Evolutionary conservation across 305 asterid genomes (phyloP).

Genomic region (Nicotiana rustica): DNA sequence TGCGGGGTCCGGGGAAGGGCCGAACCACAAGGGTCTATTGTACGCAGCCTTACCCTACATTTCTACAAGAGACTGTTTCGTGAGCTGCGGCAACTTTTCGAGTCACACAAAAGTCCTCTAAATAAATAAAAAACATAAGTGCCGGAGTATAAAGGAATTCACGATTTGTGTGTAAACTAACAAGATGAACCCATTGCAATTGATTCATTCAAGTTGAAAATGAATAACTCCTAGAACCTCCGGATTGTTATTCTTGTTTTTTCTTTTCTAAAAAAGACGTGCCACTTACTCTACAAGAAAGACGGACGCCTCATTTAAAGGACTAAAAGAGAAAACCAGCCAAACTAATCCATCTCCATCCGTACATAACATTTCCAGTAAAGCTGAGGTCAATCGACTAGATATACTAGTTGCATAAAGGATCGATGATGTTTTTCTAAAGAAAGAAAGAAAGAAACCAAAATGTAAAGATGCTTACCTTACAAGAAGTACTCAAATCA

Average conservation of each 20-base stretch:
- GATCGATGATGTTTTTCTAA: not conserved
- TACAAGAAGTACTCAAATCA: slow-evolving; percentile 72
- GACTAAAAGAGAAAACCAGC: too few species aligned
- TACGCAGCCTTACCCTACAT: too few species aligned
- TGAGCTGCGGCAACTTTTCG: not conserved
- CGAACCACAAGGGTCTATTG: too few species aligned
- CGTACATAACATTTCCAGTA: too few species aligned
- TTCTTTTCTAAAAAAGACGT: not conserved
- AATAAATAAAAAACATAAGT: not conserved
- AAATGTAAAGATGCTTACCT: slow-evolving; percentile 51
- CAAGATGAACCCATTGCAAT: not conserved
- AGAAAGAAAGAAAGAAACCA: not conserved
- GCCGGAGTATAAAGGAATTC: not conserved
- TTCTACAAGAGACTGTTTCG: not conserved
- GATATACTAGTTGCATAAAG: not conserved
- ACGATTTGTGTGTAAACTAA: not conserved
- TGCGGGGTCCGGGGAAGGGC: too few species aligned
- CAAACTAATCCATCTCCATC: too few species aligned
- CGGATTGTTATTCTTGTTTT: not conserved
- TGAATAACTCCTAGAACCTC: not conserved
- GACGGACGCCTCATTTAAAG: not conserved
- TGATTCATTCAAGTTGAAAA: not conserved
- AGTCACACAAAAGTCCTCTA: not conserved
- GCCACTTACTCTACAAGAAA: not conserved
- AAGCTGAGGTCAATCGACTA: too few species aligned